phyloP scores from a whole-genome alignment of 352 stramenopile genomes.

The Phytophthora aleatoria region DNA sequence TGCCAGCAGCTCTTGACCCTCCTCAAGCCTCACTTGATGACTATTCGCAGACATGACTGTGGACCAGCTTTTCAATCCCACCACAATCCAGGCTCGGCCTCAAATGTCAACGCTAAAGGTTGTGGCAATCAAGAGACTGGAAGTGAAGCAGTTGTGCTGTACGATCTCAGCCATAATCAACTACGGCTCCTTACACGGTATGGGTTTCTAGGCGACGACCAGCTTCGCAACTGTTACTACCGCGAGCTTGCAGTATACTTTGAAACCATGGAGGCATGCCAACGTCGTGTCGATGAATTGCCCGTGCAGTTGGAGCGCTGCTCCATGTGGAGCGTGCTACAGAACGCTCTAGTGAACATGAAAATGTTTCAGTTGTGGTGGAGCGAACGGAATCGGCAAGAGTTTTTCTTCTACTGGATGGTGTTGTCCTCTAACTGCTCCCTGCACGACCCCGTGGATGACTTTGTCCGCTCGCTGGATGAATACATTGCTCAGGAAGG shows the following conservation, averaged over 20 bases:
- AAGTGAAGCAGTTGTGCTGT: conserved; percentile 49
- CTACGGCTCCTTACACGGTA: conserved; percentile 71
- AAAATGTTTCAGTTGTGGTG: conserved; percentile 90
- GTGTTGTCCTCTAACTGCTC: conserved; percentile 65
- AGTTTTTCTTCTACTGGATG: conserved; percentile 84
- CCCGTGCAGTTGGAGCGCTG: conserved; percentile 83
- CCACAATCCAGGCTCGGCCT: neutral
- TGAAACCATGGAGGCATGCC: conserved; percentile 65
- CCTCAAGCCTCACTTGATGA: conserved; percentile 72
- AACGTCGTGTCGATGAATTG: conserved; percentile 80
- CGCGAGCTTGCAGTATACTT: conserved; percentile 79
- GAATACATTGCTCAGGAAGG: conserved; percentile 71
- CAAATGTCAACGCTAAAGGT: conserved; percentile 2
- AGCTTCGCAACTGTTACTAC: conserved; percentile 74
- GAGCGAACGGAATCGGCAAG: conserved; percentile 77
- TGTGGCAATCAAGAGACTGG: conserved; percentile 25
- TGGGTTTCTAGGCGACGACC: conserved; percentile 70
- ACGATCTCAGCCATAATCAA: conserved; percentile 83
- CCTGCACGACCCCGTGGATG: conserved; percentile 77
- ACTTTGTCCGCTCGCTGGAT: conserved; percentile 81
- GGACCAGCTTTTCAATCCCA: conserved; percentile 16
- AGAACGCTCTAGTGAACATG: conserved; percentile 79
- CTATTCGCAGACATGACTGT: conserved; percentile 66
- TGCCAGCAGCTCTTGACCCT: conserved; percentile 52
- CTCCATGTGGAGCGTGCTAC: conserved; percentile 63